Conservation (phyloP, 768 basidiomycete species). For the Tylopilus rubrobrunneus region DNA sequence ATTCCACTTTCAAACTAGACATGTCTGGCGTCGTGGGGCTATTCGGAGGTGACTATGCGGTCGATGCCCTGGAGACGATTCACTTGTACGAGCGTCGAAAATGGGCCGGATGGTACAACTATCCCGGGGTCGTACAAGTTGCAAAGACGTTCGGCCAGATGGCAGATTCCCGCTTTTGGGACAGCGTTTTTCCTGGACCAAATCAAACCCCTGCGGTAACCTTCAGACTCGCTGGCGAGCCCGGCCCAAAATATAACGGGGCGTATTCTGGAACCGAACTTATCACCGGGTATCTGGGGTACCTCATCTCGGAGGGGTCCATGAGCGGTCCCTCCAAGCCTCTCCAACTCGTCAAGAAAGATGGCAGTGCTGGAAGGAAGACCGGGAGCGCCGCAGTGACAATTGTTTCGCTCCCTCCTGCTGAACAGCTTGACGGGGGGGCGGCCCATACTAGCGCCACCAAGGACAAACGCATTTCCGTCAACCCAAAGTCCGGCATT, state of each 20-base stretch:
- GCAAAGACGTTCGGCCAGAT: conserved; percentile 33
- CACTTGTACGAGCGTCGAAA: conserved; percentile 28
- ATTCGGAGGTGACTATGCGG: conserved; percentile 32
- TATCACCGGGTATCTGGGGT: conserved; percentile 53
- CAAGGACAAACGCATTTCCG: too few relatives aligned
- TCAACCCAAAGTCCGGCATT: conserved; percentile 5
- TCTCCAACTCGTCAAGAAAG: conserved; percentile 4
- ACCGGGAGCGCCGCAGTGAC: conserved; percentile 18
- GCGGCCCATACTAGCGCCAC: neutral
- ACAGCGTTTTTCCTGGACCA: conserved; percentile 31
- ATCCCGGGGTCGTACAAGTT: conserved; percentile 29
- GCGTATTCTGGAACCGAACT: conserved; percentile 60
- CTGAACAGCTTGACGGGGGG: neutral
- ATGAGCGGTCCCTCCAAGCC: neutral
- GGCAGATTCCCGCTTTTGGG: conserved; percentile 26
- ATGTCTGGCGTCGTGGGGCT: conserved; percentile 29
- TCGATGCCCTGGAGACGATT: conserved; percentile 31
- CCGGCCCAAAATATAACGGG: conserved; percentile 67
- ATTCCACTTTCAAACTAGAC: conserved; percentile 21
- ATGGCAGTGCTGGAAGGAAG: conserved; percentile 3
- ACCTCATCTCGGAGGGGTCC: conserved; percentile 37
- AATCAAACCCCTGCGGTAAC: conserved; percentile 23
- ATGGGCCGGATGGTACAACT: conserved; percentile 37
- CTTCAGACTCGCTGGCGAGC: conserved; percentile 26
- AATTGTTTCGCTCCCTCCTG: conserved; percentile 12